These are phyloP conservation scores for Ciborinia camelliae DNA, from an alignment of 2,329 filamentous ascomycete genomes.

Conservation along the genomic window DNA sequence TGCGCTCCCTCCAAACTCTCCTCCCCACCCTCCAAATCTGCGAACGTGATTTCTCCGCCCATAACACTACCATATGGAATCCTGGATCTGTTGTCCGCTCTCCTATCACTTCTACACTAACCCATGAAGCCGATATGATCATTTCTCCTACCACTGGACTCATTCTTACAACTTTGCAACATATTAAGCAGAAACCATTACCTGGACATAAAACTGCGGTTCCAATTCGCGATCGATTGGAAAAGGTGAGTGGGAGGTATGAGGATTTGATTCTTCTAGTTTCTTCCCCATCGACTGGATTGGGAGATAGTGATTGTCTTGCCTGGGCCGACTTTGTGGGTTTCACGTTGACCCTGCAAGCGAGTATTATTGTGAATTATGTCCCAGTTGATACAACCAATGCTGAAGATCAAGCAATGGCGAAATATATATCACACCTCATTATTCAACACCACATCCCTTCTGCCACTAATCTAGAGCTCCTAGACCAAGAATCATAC, in stretches of 20 bases:
- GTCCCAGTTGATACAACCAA: slow-evolving; percentile 35
- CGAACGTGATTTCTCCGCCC: slow-evolving; percentile 55
- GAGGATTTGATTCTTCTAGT: slow-evolving; percentile 66
- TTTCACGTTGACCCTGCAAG: slow-evolving; percentile 39
- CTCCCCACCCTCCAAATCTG: slow-evolving; percentile 52
- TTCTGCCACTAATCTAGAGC: slow-evolving; percentile 16
- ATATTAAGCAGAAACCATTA: slow-evolving; percentile 67
- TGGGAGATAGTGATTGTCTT: slow-evolving; percentile 30
- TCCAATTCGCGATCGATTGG: slow-evolving; percentile 54
- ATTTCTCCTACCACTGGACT: slow-evolving; percentile 67
- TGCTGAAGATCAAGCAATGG: slow-evolving; percentile 45
- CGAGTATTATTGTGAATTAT: slow-evolving; percentile 44
- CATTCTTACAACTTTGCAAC: slow-evolving; percentile 67
- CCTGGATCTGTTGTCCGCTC: slow-evolving; percentile 38
- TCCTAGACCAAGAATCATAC: slow-evolving; percentile 56
- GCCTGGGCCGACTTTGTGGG: slow-evolving; percentile 36
- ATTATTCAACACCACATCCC: slow-evolving; percentile 43
- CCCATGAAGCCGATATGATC: slow-evolving; percentile 67
- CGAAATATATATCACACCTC: slow-evolving; percentile 52
- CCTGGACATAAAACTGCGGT: slow-evolving; percentile 54
- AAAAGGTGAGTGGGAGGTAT: slow-evolving; percentile 55
- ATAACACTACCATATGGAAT: slow-evolving; percentile 40
- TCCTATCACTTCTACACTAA: slow-evolving; percentile 41
- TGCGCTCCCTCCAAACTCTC: slow-evolving; percentile 48
- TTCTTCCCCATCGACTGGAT: slow-evolving; percentile 47